A percentile compares a stretch with the other conserved stretches of the same genome.
These are phyloP conservation scores for Daldinia grandis DNA, from an alignment of 495 filamentous ascomycete species.

Conservation along the genomic window DNA sequence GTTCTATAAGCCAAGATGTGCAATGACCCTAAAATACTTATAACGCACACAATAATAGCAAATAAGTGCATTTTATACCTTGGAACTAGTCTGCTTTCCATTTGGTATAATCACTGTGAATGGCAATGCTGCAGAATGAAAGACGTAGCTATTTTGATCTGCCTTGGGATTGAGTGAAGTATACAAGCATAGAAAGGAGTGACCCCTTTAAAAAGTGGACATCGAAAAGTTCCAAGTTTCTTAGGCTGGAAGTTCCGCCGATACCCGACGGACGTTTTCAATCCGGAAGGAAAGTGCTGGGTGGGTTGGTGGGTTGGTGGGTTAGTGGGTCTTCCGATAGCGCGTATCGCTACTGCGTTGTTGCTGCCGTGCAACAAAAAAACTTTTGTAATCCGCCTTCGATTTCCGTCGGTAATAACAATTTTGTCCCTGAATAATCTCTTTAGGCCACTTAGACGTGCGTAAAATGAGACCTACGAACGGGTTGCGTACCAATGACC, in stretches of 20 bases:
- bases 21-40: neutral
- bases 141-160: too few relatives aligned
- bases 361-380: neutral
- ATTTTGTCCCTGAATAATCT: neutral
- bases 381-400: neutral
- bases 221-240: neutral
- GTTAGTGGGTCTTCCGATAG: slow-evolving; percentile 2
- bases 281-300: neutral
- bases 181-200: slow-evolving; percentile 19
- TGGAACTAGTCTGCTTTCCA: neutral
- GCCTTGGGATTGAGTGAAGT: neutral
- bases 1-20: neutral
- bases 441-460: neutral
- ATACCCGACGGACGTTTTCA: slow-evolving; percentile 24
- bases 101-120: neutral
- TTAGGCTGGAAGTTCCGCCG: slow-evolving; percentile 10
- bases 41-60: neutral
- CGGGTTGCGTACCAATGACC: neutral
- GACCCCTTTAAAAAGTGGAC: slow-evolving; percentile 16
- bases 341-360: neutral
- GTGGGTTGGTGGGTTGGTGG: too few relatives aligned
- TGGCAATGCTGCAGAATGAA: neutral
- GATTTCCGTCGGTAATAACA: neutral
- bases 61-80: neutral
- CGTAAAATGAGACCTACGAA: slow-evolving; percentile 6